Conservation (phyloP, 495 filamentous ascomycete species). For the Neurospora pannonica region DNA sequence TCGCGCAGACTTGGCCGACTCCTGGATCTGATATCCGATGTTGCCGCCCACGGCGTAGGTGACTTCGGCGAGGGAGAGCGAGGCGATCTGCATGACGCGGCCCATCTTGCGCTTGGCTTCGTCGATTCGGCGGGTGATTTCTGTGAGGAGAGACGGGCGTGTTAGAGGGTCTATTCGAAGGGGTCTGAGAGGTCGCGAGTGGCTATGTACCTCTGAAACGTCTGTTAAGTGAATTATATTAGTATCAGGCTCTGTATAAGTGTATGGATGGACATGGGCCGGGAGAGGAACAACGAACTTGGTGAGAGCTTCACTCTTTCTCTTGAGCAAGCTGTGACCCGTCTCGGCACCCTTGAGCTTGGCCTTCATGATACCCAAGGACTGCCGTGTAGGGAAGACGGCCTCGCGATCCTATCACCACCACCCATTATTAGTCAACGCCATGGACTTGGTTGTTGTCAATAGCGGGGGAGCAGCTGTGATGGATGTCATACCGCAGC, state of each 20-base stretch:
- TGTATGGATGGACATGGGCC: background rate
- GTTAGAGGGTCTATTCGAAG: background rate
- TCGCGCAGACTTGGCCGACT: constrained; percentile 83
- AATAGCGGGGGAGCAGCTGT: background rate
- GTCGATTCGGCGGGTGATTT: constrained; percentile 95
- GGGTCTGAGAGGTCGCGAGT: background rate
- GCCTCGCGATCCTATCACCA: constrained; percentile 65
- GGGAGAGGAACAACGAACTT: constrained; percentile 44
- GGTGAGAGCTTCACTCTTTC: constrained; percentile 88
- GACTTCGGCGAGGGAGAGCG: constrained; percentile 95
- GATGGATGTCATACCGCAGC: constrained; percentile 38
- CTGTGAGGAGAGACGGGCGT: constrained; percentile 29
- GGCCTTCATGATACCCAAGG: constrained; percentile 90
- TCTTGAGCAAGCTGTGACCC: constrained; percentile 77
- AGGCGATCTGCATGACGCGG: constrained; percentile 96
- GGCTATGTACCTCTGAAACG: constrained; percentile 66
- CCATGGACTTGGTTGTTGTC: background rate
- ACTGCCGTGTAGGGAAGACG: constrained; percentile 97
- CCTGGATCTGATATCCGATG: constrained; percentile 94
- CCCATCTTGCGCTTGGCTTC: constrained; percentile 99
- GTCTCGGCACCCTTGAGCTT: constrained; percentile 97
- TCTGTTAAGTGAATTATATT: constrained; percentile 34
- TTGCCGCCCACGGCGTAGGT: constrained; percentile 95
- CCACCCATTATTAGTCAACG: constrained; percentile 11
- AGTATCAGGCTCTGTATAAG: background rate